Evolutionary conservation across 1,284 basidiomycete genomes (phyloP), one percentile per base, ranked within the genome.

Genomic region (Cystobasidium pallidum): DNA sequence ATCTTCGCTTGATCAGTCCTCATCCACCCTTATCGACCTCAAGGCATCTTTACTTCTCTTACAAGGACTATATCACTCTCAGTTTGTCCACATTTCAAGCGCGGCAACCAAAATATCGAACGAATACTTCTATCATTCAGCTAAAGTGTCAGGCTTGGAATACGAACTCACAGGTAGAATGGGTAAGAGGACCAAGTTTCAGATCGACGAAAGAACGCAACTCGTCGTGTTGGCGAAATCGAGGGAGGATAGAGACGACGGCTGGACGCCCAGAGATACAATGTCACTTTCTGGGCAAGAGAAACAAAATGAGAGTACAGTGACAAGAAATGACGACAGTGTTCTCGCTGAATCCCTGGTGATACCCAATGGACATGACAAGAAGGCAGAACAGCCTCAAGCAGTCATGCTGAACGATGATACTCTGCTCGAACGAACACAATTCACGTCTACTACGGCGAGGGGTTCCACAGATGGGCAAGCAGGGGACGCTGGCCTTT

Each of bases 161-260:
- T 99, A 93, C 81, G 91, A 94, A 82, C 84, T 99, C 73, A 94
- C 92, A 0, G 96, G 96, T 15, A 92, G 94, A 7, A 83, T 95
- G 71, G 96, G 96, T 28, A 94, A 91, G 82, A 86, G 91, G 73
- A 99, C 96, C 17, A 97, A 93, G 81, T 99, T 91, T 81, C 96
- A 99, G 81, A 85, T 90, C 75, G 86, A 84, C 66, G 91, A 92
- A 58, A 84, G 91, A 74, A 91, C 89, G 68, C 95, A 98, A 82
- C 87, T 99, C 54, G 89, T 99, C 39, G 84, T 99, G n/a, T 86
- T 99, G 11, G 95, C 96, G 17, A 36, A 88, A 81, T 93, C 91
- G 74, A 86, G 86, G 73, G 80, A 84, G 36, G 62, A 21, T n/a
- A 81, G 85, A 17, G 84, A 85, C n/a, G 81, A 76, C 36, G 58